A percentile compares a stretch with the other conserved stretches of the same genome.
Evolutionary conservation across 164 flowering plant genomes (phyloP).

Genomic region (Liquidambar formosana): DNA sequence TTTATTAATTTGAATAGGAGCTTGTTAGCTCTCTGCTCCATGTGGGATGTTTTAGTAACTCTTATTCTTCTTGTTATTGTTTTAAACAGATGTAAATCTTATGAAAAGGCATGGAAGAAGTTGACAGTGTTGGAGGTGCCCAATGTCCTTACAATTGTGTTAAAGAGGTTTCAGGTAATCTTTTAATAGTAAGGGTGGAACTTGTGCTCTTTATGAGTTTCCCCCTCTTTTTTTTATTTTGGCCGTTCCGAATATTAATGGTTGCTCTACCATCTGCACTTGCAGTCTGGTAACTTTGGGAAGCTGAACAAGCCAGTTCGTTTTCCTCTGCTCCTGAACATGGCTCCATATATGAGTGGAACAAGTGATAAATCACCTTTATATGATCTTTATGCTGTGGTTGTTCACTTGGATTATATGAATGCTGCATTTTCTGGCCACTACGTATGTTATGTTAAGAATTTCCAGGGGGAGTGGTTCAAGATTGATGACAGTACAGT

Average conservation of each 20-base stretch:
- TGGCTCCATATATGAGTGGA: slow-evolving; percentile 76
- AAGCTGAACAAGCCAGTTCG: slow-evolving; percentile 71
- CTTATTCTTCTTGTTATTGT: not conserved
- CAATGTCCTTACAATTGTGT: slow-evolving; percentile 80
- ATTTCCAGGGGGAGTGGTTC: slow-evolving; percentile 64
- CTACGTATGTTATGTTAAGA: slow-evolving; percentile 77
- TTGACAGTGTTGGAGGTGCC: slow-evolving; percentile 81
- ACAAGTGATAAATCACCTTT: slow-evolving; percentile 55
- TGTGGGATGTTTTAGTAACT: not conserved
- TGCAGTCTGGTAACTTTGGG: slow-evolving; percentile 81
- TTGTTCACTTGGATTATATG: slow-evolving; percentile 79
- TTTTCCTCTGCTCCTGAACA: slow-evolving; percentile 67
- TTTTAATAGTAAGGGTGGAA: not conserved
- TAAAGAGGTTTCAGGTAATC: slow-evolving; percentile 82
- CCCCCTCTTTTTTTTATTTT: not conserved
- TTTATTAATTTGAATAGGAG: not conserved
- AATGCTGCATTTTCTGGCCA: slow-evolving; percentile 88
- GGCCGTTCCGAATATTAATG: not conserved
- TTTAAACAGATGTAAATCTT: slow-evolving; percentile 71
- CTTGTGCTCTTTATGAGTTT: not conserved
- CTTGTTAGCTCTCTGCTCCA: not conserved
- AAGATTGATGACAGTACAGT: slow-evolving; percentile 82
- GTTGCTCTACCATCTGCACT: slow-evolving; percentile 9
- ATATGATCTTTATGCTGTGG: slow-evolving; percentile 80
- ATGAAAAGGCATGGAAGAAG: slow-evolving; percentile 83